Base-by-base conservation (phyloP, 192 early-diverging fungal genomes). In the Glomus cerebriforme region DNA sequence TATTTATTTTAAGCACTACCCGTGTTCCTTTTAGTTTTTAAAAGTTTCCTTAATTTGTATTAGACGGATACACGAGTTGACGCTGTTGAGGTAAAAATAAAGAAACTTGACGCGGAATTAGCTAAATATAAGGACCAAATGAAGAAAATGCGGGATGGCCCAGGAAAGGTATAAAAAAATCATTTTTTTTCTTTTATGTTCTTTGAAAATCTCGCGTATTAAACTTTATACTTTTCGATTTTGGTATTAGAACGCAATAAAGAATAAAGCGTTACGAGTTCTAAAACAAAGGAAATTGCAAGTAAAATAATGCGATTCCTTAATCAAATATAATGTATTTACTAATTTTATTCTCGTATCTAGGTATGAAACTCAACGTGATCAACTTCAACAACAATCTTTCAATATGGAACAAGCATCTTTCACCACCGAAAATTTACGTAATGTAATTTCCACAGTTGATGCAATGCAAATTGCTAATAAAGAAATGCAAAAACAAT, bases 361-460 rank as follows among this genome's bases (percentile, higher is more conserved):
- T 80, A 94, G 90, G 24, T 94, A 97, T 83, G 98, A 99, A 83
- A 87, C 86, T 32, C 97, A 99, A 84, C 89, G 95, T 49, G 96
- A 99, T 77, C 93, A 97, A 80, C 88, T 99, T 62, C 92, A 92
- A 85, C 96, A 97, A 83, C 96, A 98, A 84, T 92, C 97, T 37
- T 99, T 97, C 82, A 99, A 98, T 86, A 99, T 99, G 98, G 98
- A 99, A 84, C 96, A 97, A 87, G 94, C 95, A 59, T 83, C 86
- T 64, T 89, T 94, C 77, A 94, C 96, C 10, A 97, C 94, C 7
- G 98, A 99, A 54, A 99, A 99, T 83, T 82, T 99, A 64, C 95
- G 95, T 78, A 98, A 97, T 84, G 98, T 98, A n/a, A 88, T 96
- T 89, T 89, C 93, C 9, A 98, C 97, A 8, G 89, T 98, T 35